Percentiles rank a stretch among this genome's conserved stretches.
These are phyloP conservation scores for Fusarium sp. DNA, from an alignment of 2,329 filamentous ascomycete species.

Conservation along the genomic window DNA sequence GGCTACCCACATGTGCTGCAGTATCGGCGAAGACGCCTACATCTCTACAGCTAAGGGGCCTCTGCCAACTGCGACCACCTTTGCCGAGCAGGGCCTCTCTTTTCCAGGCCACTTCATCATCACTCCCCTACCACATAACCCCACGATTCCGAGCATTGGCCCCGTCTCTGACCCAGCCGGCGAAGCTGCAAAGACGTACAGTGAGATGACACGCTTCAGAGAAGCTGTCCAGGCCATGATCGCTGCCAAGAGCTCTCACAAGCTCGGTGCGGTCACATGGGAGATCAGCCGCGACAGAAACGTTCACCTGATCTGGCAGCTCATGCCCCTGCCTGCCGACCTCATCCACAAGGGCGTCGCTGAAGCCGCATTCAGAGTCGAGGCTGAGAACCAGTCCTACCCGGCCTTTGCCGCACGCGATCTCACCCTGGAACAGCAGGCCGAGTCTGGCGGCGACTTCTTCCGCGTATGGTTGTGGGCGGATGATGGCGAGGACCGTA, in stretches of 20 bases:
- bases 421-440: constrained; percentile 62
- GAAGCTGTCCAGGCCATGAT: constrained; percentile 84
- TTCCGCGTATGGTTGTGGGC: constrained; percentile 87
- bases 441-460: constrained; percentile 69
- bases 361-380: constrained; percentile 87
- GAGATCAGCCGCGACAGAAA: constrained; percentile 86
- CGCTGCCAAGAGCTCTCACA: constrained; percentile 60
- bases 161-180: constrained; percentile 61
- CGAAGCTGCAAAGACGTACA: constrained; percentile 70
- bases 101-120: constrained; percentile 92
- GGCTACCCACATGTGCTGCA: constrained; percentile 87
- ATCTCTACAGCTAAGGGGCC: constrained; percentile 93
- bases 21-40: constrained; percentile 88
- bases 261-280: constrained; percentile 87
- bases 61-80: constrained; percentile 77
- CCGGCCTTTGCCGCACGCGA: constrained; percentile 62
- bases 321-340: constrained; percentile 78
- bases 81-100: constrained; percentile 69
- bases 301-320: constrained; percentile 94
- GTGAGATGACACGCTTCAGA: constrained; percentile 87
- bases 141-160: constrained; percentile 76
- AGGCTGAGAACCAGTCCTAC: constrained; percentile 79
- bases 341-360: constrained; percentile 79
- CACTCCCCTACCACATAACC: constrained; percentile 84
- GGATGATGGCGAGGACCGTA: constrained; percentile 62